phyloP scores from a whole-genome alignment of 768 basidiomycete genomes.

The Mycena kentingensis region DNA sequence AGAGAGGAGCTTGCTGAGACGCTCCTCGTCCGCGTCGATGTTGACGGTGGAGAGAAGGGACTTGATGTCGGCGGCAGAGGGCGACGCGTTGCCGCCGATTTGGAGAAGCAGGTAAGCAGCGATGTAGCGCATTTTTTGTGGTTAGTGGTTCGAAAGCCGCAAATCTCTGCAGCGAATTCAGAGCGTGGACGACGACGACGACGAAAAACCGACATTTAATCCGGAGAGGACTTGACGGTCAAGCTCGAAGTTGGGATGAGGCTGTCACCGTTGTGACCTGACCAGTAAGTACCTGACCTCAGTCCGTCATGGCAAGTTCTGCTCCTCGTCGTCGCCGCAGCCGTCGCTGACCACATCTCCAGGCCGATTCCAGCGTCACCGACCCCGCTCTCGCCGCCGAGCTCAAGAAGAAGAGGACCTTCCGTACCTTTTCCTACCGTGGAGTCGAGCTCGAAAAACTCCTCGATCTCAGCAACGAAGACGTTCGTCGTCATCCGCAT shows the following conservation, averaged over 20 bases:
- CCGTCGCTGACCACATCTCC: slow-evolving; percentile 1
- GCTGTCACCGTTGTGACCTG: slow-evolving; percentile 41
- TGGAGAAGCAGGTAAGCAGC: slow-evolving; percentile 98
- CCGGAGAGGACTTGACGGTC: slow-evolving; percentile 70
- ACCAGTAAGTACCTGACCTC: slow-evolving; percentile 49
- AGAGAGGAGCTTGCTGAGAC: slow-evolving; percentile 78
- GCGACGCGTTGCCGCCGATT: slow-evolving; percentile 87
- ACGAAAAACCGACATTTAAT: slow-evolving; percentile 67
- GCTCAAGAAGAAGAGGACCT: slow-evolving; percentile 97
- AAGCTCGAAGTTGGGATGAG: slow-evolving; percentile 23
- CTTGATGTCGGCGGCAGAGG: no score
- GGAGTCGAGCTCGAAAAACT: slow-evolving; percentile 98
- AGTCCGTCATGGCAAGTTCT: slow-evolving; percentile 17
- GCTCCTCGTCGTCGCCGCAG: not conserved
- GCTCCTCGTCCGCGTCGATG: slow-evolving; percentile 83
- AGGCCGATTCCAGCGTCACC: slow-evolving; percentile 85
- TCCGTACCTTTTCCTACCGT: slow-evolving; percentile 98
- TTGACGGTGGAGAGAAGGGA: no score
- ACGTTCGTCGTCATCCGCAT: slow-evolving; percentile 55
- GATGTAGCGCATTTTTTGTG: slow-evolving; percentile 85
- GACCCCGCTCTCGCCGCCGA: slow-evolving; percentile 94
- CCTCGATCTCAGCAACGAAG: slow-evolving; percentile 93
- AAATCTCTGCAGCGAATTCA: slow-evolving; percentile 64
- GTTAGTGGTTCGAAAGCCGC: slow-evolving; percentile 58
- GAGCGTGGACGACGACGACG: not conserved